These are phyloP conservation scores for Phytophthora parvispora DNA, from an alignment of 352 stramenopile genomes.

Conservation along the genomic window DNA sequence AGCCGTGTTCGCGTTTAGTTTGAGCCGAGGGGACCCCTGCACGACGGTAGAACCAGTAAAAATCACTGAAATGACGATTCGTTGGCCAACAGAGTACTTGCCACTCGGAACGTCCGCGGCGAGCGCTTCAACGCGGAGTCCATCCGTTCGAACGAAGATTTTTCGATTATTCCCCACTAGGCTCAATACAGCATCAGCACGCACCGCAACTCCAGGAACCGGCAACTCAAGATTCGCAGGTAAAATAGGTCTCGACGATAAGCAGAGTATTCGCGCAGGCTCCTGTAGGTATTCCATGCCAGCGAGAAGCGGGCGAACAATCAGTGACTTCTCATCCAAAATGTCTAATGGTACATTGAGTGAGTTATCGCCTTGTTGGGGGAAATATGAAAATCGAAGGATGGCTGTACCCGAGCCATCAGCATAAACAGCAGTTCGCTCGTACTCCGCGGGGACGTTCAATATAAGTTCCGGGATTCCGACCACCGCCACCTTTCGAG, in stretches of 20 bases:
- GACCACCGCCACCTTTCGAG: constrained; percentile 52
- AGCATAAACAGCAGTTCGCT: constrained; percentile 57
- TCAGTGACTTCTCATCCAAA: constrained; percentile 47
- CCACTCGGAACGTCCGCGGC: constrained; percentile 47
- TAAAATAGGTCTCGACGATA: constrained; percentile 41
- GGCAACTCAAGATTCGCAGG: constrained; percentile 61
- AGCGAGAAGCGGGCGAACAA: constrained; percentile 46
- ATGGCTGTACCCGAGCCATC: constrained; percentile 55
- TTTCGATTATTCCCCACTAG: constrained; percentile 68
- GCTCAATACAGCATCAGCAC: constrained; percentile 61
- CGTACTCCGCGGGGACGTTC: constrained; percentile 48
- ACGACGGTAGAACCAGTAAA: constrained; percentile 65
- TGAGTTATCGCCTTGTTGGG: constrained; percentile 53
- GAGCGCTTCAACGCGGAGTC: constrained; percentile 51
- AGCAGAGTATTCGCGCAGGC: constrained; percentile 50
- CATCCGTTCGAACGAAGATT: constrained; percentile 75
- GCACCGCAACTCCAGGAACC: constrained; percentile 47
- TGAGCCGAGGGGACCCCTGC: constrained; percentile 55
- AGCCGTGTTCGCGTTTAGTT: constrained; percentile 57
- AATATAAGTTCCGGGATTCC: constrained; percentile 57
- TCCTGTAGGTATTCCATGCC: constrained; percentile 34
- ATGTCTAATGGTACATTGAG: constrained; percentile 54
- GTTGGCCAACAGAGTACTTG: constrained; percentile 70
- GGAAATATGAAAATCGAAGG: constrained; percentile 67
- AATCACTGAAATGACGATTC: constrained; percentile 54